These are phyloP conservation scores for Hypoxylon lenormandii DNA, from an alignment of 495 filamentous ascomycete genomes.

Conservation along the genomic window DNA sequence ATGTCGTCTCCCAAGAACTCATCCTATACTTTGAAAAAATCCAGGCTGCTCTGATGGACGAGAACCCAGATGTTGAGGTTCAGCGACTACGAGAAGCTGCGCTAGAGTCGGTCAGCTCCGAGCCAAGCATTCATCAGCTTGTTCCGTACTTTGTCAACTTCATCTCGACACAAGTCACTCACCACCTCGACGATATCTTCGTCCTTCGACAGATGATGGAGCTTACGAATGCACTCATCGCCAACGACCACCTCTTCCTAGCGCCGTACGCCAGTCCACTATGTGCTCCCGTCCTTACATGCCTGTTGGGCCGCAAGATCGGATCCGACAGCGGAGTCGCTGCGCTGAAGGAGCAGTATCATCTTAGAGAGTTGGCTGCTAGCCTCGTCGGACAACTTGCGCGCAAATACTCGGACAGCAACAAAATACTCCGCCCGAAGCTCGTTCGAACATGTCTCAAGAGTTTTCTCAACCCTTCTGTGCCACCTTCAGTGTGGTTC, in stretches of 20 bases:
- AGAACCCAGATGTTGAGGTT: slow-evolving; percentile 77
- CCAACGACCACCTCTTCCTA: slow-evolving; percentile 83
- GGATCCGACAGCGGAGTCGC: slow-evolving; percentile 62
- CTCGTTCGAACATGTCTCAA: slow-evolving; percentile 92
- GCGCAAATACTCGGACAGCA: slow-evolving; percentile 77
- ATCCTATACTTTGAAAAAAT: slow-evolving; percentile 98
- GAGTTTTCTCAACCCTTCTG: slow-evolving; percentile 83
- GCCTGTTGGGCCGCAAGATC: slow-evolving; percentile 85
- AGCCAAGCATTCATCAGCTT: slow-evolving; percentile 93
- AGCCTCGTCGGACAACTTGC: slow-evolving; percentile 79
- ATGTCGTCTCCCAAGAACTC: slow-evolving; percentile 92
- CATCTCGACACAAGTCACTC: slow-evolving; percentile 92
- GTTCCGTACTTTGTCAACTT: slow-evolving; percentile 96
- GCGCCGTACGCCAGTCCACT: slow-evolving; percentile 91
- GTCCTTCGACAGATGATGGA: slow-evolving; percentile 90
- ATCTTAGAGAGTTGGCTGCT: slow-evolving; percentile 84
- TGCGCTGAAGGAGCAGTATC: slow-evolving; percentile 71
- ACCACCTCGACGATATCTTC: slow-evolving; percentile 86
- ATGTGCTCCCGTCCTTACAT: slow-evolving; percentile 89
- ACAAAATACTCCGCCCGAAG: slow-evolving; percentile 81
- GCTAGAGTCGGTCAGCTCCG: slow-evolving; percentile 80
- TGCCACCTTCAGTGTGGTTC: slow-evolving; percentile 83
- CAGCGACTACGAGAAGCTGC: slow-evolving; percentile 80
- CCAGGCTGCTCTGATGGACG: slow-evolving; percentile 84
- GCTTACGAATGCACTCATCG: slow-evolving; percentile 81